Evolutionary conservation across 176 grass and related monocot species (phyloP), one percentile per base, ranked within the genome.

Genomic region (Carex cristatella): DNA sequence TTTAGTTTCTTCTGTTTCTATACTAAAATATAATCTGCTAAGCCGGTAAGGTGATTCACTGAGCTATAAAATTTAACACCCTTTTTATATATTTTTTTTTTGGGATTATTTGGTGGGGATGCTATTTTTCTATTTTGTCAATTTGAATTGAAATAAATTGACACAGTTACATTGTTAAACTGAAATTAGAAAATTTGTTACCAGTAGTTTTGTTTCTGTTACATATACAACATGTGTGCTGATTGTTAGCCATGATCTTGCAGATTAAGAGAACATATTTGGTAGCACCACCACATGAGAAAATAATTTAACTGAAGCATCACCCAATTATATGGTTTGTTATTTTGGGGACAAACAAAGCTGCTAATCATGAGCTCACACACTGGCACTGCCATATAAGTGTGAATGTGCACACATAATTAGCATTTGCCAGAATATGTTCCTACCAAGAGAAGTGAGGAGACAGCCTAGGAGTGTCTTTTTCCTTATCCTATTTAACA

Each of bases 401-500:
- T 75, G 71, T 74, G 70, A 49, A 49, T 74, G 44, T 31, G 10
- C 27, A 55, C 18, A 33, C 30, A 79, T 79, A 33, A 79, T 79
- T 79, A 79, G 5, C 13, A 57, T 35, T 79, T 79, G 53, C 51
- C 74, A 79, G 74, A 30, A 30, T 65, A 82, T 82, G 61, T 82
- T 83, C 7, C 60, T 67, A 68, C 30, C 64, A 67, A 18, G 40
- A 69, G 40, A 83, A 35, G 46, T 30, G 65, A 32, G 37, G 59
- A 69, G 81, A 83, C 81, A 83, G 44, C 81, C 63, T 56, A 83
- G 30, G 33, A 65, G 65, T 64, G 61, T 32, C 74, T 79, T 63
- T 81, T 33, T 65, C 42, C 62, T 81, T 40, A 40, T 40, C 33
- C 11, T 81, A 32, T 32, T 61, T 19, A 83, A 83, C 28, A 11